phyloP scores from a whole-genome alignment of 1,284 basidiomycete genomes.

The Malassezia restricta region DNA sequence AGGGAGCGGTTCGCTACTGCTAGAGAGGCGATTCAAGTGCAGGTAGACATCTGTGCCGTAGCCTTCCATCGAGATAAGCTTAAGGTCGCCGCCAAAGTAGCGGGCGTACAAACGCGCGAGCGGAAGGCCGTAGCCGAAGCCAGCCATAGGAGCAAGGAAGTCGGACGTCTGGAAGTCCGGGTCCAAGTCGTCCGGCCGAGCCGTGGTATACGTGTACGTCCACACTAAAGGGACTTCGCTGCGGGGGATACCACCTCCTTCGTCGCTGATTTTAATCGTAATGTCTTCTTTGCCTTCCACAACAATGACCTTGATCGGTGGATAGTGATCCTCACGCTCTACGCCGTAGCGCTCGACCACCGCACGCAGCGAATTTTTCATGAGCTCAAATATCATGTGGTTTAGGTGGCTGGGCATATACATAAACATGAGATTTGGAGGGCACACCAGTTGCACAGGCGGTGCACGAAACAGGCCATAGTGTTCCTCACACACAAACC shows the following conservation, averaged over 20 bases:
- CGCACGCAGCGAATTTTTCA: constrained; percentile 94
- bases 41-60: constrained; percentile 64
- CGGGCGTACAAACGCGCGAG: constrained; percentile 79
- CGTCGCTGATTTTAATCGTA: constrained; percentile 93
- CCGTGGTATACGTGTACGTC: constrained; percentile 97
- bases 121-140: constrained; percentile 74
- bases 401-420: constrained; percentile 81
- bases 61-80: constrained; percentile 93
- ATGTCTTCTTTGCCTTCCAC: constrained; percentile 75
- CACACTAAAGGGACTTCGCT: constrained; percentile 85
- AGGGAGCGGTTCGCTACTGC: constrained; percentile 48
- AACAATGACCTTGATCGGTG: constrained; percentile 91
- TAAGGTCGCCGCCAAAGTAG: constrained; percentile 93
- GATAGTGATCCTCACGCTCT: constrained; percentile 67
- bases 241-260: constrained; percentile 88
- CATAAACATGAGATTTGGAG: constrained; percentile 71
- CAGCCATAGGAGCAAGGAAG: constrained; percentile 97
- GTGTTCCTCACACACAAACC: constrained; percentile 96
- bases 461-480: constrained; percentile 79
- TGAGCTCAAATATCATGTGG: constrained; percentile 94
- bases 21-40: constrained; percentile 64
- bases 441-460: constrained; percentile 91
- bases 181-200: constrained; percentile 75
- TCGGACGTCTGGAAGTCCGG: constrained; percentile 78
- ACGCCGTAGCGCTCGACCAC: constrained; percentile 85